Evolutionary conservation across 148 eudicot genomes (phyloP), one percentile per base, ranked within the genome.

Genomic region (Vaccinium corymbosum): DNA sequence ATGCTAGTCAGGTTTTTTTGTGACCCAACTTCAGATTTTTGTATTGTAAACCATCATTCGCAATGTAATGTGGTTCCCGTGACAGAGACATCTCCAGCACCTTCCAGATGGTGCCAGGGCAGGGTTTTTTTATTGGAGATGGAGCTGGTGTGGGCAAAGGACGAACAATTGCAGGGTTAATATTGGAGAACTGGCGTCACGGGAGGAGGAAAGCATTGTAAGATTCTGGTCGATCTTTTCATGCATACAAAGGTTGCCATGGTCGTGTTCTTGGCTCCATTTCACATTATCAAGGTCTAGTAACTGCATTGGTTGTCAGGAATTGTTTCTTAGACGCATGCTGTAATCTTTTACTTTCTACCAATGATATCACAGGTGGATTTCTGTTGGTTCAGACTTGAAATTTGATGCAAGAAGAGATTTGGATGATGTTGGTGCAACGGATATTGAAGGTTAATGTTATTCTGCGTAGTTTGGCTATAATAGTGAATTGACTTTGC

Each of bases 111-210:
- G 97, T 83, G 83, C 88, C 7, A 93, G 99, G 88, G 99, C 99
- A 64, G 99, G 99, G 99, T 52, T 97, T 97, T 86, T 97, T 97
- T 78, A 75, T 95, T 84, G 99, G 99, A 86, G 99, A 97, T 89
- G 99, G 99, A 88, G 99, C 99, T 83, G 99, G 99, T 79, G 96
- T 97, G 66, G 99, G 99, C 27, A 97, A 97, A 92, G 99, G 99
- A 89, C 92, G 99, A 88, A 97, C 99, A 83, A 92, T 97, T 85
- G 99, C 99, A 17, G 99, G 99, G 46, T 89, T 97, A 80, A 93
- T 97, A 84, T 95, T 95, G 98, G 99, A 97, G 88, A 95, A 97
- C 86, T 97, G 98, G 98, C 99, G 92, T 78, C 93, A 88, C 83
- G 93, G 93, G 79, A 94, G 99, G 87, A 89, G 88, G 86, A 97